Base-by-base conservation (phyloP, 208 protist genomes). In the Wallacemonas collosoma region DNA sequence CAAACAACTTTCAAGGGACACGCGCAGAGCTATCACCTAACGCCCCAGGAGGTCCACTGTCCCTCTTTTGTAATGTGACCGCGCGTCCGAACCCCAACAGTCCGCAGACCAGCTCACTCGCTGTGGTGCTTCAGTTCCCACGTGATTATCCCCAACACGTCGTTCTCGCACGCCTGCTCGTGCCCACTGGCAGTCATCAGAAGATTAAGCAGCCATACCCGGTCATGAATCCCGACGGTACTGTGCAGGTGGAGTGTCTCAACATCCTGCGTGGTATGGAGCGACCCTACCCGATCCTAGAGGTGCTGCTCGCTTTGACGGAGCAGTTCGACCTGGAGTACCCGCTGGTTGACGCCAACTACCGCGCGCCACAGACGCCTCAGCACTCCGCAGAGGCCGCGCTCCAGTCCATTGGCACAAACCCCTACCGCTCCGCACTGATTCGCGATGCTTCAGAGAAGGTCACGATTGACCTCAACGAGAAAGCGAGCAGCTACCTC, bases 301-400 rank as follows among this genome's bases (percentile, higher is more conserved):
- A 90, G 44, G 79, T 93, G 9, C 81, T 95, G 0, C 67, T 92
- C 7, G 90, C 85, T 8, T 74, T 95, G 2, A 87, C 73, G 12
- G 87, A 92, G 61, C 81, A 92, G 76, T 91, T 95, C 68, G 82
- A 91, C 61, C 55, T 83, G 1, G 84, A 94, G 75, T 92, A 84
- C 70, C 89, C 89, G 35, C 62, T 90, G 11, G 77, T 87, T 0
- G 61, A 57, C 36, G 61, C 64, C 1, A 39, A 73, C 62, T 76
- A 82, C 44, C 45, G 50, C 3, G 57, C 77, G 8, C 72, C 74
- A 15, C 47, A 50, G 44, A 8, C 71, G 8, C 3, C 55, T 14
- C 2, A 54, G 1, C 35, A 50, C 36, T 48, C 50, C 9, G 26
- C 35, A 8, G 43, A 38, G 3, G 43, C 65, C 3, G 17, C 12